These are phyloP conservation scores for Candida tammaniensis DNA, from an alignment of 805 yeast species.

Conservation along the genomic window DNA sequence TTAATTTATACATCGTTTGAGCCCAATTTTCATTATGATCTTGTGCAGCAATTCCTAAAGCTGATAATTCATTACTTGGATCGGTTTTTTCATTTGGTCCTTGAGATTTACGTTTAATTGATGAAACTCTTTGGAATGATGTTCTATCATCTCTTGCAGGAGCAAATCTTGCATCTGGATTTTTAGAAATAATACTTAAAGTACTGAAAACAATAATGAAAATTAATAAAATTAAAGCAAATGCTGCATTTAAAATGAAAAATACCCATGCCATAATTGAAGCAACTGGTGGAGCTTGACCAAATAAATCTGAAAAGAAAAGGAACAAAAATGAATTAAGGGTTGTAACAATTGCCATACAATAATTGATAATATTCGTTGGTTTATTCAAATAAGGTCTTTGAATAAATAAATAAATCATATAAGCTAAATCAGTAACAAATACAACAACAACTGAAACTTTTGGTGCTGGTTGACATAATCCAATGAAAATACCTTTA, in stretches of 20 bases:
- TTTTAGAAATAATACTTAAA: slow-evolving; percentile 68
- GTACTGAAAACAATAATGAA: slow-evolving; percentile 64
- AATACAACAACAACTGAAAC: slow-evolving; percentile 77
- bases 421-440: slow-evolving; percentile 69
- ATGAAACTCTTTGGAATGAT: slow-evolving; percentile 65
- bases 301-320: slow-evolving; percentile 81
- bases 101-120: slow-evolving; percentile 21
- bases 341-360: slow-evolving; percentile 68
- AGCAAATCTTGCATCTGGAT: slow-evolving; percentile 84
- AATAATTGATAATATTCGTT: slow-evolving; percentile 73
- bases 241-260: slow-evolving; percentile 86
- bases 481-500: slow-evolving; percentile 71
- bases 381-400: slow-evolving; percentile 81
- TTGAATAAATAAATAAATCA: slow-evolving; percentile 57
- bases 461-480: slow-evolving; percentile 79
- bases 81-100: slow-evolving; percentile 20
- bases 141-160: slow-evolving; percentile 92
- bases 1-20: slow-evolving; percentile 52
- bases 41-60: slow-evolving; percentile 78
- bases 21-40: slow-evolving; percentile 79
- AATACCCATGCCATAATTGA: slow-evolving; percentile 92
- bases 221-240: slow-evolving; percentile 69
- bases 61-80: slow-evolving; percentile 53
- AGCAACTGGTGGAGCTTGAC: slow-evolving; percentile 73
- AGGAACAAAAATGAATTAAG: slow-evolving; percentile 80